Conservation (phyloP, 108 stramenopile species). For the Fragilaria radians region DNA sequence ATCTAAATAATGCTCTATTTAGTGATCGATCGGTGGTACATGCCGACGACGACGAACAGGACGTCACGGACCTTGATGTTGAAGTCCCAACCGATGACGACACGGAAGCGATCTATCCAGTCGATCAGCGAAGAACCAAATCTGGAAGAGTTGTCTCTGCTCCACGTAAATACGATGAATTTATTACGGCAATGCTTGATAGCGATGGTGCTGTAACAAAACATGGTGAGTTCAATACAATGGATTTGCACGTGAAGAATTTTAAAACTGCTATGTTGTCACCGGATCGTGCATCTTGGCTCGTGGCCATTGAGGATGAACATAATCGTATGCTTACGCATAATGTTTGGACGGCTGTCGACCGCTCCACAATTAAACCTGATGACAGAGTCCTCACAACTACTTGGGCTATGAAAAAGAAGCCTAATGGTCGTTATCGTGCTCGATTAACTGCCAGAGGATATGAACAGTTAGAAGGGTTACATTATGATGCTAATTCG, state of each 20-base stretch:
- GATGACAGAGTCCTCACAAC: slow-evolving; percentile 25
- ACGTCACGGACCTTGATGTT: too few relatives aligned
- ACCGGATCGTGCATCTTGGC: slow-evolving; percentile 21
- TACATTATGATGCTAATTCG: slow-evolving; percentile 19
- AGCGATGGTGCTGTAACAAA: slow-evolving; percentile 29
- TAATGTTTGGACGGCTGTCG: slow-evolving; percentile 13
- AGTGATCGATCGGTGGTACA: background rate
- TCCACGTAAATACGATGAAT: background rate
- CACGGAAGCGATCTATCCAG: too few relatives aligned
- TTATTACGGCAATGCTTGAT: slow-evolving; percentile 4
- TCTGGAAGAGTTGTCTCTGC: background rate
- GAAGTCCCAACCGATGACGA: too few relatives aligned
- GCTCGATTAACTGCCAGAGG: slow-evolving; percentile 31
- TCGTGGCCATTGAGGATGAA: slow-evolving; percentile 25
- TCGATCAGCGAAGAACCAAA: too few relatives aligned
- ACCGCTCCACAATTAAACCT: slow-evolving; percentile 8
- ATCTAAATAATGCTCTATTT: background rate
- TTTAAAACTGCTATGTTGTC: slow-evolving; percentile 27
- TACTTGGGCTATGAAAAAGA: slow-evolving; percentile 50
- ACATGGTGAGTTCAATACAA: slow-evolving; percentile 25
- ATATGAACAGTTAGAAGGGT: slow-evolving; percentile 21
- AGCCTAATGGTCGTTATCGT: slow-evolving; percentile 24
- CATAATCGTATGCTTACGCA: slow-evolving; percentile 23
- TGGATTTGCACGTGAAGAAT: slow-evolving; percentile 32
- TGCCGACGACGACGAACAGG: slow-evolving; percentile 1